These are phyloP conservation scores for Plasmopara muralis DNA, from an alignment of 352 stramenopile genomes.

Conservation along the genomic window DNA sequence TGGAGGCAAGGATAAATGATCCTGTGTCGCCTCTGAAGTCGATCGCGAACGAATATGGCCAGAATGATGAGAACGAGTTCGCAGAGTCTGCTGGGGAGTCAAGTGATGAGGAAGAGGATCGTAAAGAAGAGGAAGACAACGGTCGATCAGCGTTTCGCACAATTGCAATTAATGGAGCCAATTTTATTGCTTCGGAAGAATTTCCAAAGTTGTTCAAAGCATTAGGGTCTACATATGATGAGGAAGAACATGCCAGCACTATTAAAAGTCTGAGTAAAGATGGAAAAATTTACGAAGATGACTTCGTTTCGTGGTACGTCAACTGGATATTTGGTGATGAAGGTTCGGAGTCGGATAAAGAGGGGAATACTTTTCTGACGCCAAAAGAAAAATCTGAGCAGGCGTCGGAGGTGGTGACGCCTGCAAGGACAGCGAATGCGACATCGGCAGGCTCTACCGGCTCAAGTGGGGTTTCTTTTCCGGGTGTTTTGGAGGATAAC, in stretches of 20 bases:
- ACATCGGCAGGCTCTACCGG: constrained; percentile 31
- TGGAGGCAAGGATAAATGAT: constrained; percentile 1
- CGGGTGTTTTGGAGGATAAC: constrained; percentile 8
- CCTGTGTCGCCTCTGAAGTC: constrained; percentile 1
- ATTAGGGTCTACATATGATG: constrained; percentile 48
- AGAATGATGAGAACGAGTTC: constrained; percentile 63
- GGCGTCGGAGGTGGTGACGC: constrained; percentile 22
- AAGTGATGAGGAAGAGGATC: constrained; percentile 56
- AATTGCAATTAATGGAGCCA: constrained; percentile 23
- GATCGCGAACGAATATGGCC: constrained; percentile 36
- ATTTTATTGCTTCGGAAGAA: constrained; percentile 29
- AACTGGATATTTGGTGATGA: constrained; percentile 52
- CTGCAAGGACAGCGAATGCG: constrained; percentile 14
- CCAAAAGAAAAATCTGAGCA: no score
- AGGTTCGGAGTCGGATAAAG: constrained; percentile 40
- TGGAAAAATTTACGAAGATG: constrained; percentile 41
- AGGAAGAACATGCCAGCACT: constrained; percentile 41
- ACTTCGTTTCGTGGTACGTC: constrained; percentile 61
- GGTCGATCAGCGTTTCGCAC: constrained; percentile 37
- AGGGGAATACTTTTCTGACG: constrained; percentile 8
- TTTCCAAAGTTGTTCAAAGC: constrained; percentile 57
- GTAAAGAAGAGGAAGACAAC: constrained; percentile 54
- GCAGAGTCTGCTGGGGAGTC: constrained; percentile 41
- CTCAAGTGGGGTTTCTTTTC: constrained; percentile 35
- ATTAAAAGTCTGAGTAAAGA: constrained; percentile 34